These are phyloP conservation scores for Curvularia lunata DNA, from an alignment of 2,329 filamentous ascomycete genomes.

Conservation along the genomic window DNA sequence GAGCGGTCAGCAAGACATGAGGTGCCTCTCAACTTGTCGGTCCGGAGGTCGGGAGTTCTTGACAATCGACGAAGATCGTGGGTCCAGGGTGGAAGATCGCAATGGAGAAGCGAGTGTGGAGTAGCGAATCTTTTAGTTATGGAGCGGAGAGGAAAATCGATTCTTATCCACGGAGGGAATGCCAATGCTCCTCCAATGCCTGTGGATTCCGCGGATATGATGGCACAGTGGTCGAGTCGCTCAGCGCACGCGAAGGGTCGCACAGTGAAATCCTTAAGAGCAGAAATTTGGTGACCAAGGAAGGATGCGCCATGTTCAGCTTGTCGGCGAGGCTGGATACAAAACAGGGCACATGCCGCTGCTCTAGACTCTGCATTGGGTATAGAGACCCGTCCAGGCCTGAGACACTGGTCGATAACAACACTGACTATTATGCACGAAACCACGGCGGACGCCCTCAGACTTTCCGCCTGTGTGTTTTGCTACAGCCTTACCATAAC, in stretches of 20 bases:
- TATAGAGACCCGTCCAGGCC: constrained; percentile 11
- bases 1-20: background rate
- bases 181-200: constrained; percentile 3
- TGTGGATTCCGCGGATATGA: background rate
- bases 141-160: background rate
- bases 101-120: constrained; percentile 11
- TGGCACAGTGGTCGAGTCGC: constrained; percentile 1
- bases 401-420: constrained; percentile 4
- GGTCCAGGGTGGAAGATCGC: constrained; percentile 7
- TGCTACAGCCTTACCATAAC: constrained; percentile 7
- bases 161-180: constrained; percentile 5
- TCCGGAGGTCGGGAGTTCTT: constrained; percentile 1
- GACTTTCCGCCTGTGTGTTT: constrained; percentile 3
- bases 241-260: constrained; percentile 5
- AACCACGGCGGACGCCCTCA: constrained; percentile 4
- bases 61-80: constrained; percentile 11
- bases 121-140: constrained; percentile 5
- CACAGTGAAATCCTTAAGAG: constrained; percentile 3
- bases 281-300: constrained; percentile 6
- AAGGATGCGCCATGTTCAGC: constrained; percentile 6
- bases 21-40: background rate
- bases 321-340: constrained; percentile 6
- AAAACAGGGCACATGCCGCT: constrained; percentile 3
- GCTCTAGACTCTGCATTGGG: constrained; percentile 11
- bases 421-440: constrained; percentile 6